Conservation (phyloP, 2,329 filamentous ascomycete genomes). For the Aspergillus versicolor region DNA sequence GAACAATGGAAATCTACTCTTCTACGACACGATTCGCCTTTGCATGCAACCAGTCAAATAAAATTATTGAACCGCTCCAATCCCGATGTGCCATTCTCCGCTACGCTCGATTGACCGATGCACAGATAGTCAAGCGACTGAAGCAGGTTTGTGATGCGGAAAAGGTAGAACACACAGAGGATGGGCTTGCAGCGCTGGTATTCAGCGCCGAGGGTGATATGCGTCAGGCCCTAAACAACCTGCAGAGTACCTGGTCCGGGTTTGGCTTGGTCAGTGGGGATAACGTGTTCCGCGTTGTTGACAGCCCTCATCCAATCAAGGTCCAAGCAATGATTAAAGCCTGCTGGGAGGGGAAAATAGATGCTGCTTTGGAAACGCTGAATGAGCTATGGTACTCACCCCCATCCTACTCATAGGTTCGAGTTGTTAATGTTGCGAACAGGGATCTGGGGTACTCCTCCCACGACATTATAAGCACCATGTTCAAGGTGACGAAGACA, state of each 20-base stretch:
- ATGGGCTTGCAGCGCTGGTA: slow-evolving; percentile 91
- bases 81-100: slow-evolving; percentile 94
- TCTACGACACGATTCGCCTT: slow-evolving; percentile 96
- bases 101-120: slow-evolving; percentile 88
- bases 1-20: slow-evolving; percentile 99
- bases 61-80: slow-evolving; percentile 98
- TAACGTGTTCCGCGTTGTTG: slow-evolving; percentile 97
- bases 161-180: slow-evolving; percentile 84
- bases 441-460: slow-evolving; percentile 90
- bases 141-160: slow-evolving; percentile 93
- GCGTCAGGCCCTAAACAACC: slow-evolving; percentile 97
- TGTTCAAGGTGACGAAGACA: slow-evolving; percentile 98
- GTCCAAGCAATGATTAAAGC: slow-evolving; percentile 98
- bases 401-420: background rate
- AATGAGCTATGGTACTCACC: slow-evolving; percentile 76
- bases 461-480: slow-evolving; percentile 97
- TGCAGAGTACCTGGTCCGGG: slow-evolving; percentile 88
- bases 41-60: slow-evolving; percentile 97
- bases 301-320: slow-evolving; percentile 95
- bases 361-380: slow-evolving; percentile 79
- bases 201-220: slow-evolving; percentile 98
- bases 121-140: slow-evolving; percentile 85
- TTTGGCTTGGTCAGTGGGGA: slow-evolving; percentile 97
- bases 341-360: slow-evolving; percentile 88
- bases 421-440: slow-evolving; percentile 4